Conservation (phyloP, 495 filamentous ascomycete species). For the Immersiella caudata region DNA sequence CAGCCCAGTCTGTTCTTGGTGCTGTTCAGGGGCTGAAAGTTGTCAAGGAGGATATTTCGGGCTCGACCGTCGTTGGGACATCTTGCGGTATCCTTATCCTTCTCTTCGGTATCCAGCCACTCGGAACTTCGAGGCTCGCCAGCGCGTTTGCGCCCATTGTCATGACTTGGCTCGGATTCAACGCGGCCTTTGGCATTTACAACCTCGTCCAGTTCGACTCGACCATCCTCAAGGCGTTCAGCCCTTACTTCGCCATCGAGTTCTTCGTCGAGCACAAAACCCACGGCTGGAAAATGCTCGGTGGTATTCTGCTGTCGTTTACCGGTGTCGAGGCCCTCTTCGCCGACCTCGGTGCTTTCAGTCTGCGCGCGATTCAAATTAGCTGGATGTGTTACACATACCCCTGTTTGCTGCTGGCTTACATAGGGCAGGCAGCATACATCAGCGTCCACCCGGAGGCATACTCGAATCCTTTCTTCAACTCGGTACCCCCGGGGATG, state of each 20-base stretch:
- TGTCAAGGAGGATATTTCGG: constrained; percentile 49
- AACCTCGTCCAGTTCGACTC: constrained; percentile 66
- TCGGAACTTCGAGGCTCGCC: constrained; percentile 69
- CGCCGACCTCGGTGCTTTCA: constrained; percentile 73
- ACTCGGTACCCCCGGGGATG: constrained; percentile 65
- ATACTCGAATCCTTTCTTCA: constrained; percentile 73
- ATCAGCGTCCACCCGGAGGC: constrained; percentile 63
- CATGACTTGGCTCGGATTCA: constrained; percentile 72
- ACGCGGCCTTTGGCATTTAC: constrained; percentile 70
- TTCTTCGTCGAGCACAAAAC: constrained; percentile 65
- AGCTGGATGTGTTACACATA: constrained; percentile 66
- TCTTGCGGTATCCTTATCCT: constrained; percentile 70
- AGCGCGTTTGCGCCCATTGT: constrained; percentile 70
- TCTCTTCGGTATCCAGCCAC: constrained; percentile 70
- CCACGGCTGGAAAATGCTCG: constrained; percentile 66
- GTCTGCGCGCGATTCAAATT: constrained; percentile 61
- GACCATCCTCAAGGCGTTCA: constrained; percentile 69
- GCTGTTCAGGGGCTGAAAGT: constrained; percentile 68
- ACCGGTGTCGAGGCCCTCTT: constrained; percentile 77
- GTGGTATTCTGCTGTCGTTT: constrained; percentile 71
- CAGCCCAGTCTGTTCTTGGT: constrained; percentile 69
- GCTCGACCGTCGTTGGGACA: constrained; percentile 63
- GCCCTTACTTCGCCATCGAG: constrained; percentile 62
- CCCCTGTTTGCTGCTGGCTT: constrained; percentile 70
- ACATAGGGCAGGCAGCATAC: constrained; percentile 74